Base-by-base conservation (phyloP, 2,329 filamentous ascomycete genomes). In the Malbranchea cinnamomea region DNA sequence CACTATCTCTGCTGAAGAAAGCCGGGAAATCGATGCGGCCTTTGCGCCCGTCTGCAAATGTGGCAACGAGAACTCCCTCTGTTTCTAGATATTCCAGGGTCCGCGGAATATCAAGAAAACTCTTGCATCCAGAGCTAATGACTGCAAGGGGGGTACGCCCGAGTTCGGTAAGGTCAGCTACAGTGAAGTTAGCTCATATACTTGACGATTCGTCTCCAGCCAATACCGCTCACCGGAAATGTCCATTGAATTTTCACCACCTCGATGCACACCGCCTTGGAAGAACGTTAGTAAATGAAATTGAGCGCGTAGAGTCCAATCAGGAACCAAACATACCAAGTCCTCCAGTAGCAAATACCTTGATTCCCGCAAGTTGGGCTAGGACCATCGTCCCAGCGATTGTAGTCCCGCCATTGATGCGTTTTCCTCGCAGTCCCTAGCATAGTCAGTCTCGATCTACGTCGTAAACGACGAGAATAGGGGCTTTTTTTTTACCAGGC, bases 371-470 rank as follows among this genome's bases (percentile, higher is more conserved):
- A 36, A 85, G 62, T 38, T 80, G 68, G 25, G 89, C 82, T 17
- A 98, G 69, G 21, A 94, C 56, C 80, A 92, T 94, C 3, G 89
- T 98, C 2, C 80, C 85, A 4, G 87, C 74, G 33, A 98, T 80
- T 2, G 89, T 98, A 2, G 89, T 98, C 6, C 87, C 89, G 16
- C 85, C 89, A 52, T 91, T 78, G 25, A 82, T 68, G 32, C 65
- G 71, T 41, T 68, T 70, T 19, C 79, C 78, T 26, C 68, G 52
- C 31, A 78, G 48, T 17, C 77, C 73, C 70, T 78, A 33, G 17
- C 7, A 15, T 15, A 4, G 23, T 43, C 19, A 43, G 27, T 29
- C 28, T 26, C n/a, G 12, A 31, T 24, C 6, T 25, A 10, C 8
- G 11, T 9, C 6, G 15, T 15, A 11, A 12, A 25, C 4, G 10